phyloP scores from a whole-genome alignment of 2,329 filamentous ascomycete genomes.

The Kalaharituber pfeilii region DNA sequence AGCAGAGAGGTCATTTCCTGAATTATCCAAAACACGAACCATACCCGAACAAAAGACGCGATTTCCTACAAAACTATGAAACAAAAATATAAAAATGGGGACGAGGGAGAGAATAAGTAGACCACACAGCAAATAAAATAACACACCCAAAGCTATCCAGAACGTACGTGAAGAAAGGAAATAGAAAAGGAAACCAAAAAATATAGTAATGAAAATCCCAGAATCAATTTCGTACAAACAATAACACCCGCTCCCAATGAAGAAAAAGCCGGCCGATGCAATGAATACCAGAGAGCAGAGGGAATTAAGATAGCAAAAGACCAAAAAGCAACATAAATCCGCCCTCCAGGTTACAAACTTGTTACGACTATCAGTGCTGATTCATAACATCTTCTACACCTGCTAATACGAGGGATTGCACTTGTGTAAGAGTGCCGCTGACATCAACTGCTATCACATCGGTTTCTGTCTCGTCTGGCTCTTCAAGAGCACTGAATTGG shows the following conservation, averaged over 20 bases:
- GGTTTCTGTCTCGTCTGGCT: constrained; percentile 50
- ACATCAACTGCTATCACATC: constrained; percentile 54
- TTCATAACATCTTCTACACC: not conserved
- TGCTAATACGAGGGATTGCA: not conserved
- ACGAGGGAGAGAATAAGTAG: too few relatives aligned
- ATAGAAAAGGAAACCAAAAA: constrained; percentile 8
- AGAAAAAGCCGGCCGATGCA: constrained; percentile 3
- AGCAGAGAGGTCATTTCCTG: too few relatives aligned
- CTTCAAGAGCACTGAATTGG: constrained; percentile 77
- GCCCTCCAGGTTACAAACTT: too few relatives aligned
- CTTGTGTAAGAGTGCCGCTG: constrained; percentile 1
- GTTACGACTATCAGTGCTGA: not conserved
- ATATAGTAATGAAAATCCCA: constrained; percentile 4
- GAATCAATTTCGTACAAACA: not conserved
- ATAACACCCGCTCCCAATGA: constrained; percentile 2
- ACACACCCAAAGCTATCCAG: too few relatives aligned
- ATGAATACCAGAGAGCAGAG: not conserved
- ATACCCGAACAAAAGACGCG: too few relatives aligned
- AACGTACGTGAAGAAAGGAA: too few relatives aligned
- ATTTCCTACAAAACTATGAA: too few relatives aligned
- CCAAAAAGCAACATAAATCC: not conserved
- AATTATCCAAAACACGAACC: too few relatives aligned
- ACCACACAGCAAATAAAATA: too few relatives aligned
- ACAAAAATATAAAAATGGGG: too few relatives aligned
- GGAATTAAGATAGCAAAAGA: not conserved